phyloP scores from a whole-genome alignment of 805 yeast genomes.

The Grigorovia yakushimaensis region DNA sequence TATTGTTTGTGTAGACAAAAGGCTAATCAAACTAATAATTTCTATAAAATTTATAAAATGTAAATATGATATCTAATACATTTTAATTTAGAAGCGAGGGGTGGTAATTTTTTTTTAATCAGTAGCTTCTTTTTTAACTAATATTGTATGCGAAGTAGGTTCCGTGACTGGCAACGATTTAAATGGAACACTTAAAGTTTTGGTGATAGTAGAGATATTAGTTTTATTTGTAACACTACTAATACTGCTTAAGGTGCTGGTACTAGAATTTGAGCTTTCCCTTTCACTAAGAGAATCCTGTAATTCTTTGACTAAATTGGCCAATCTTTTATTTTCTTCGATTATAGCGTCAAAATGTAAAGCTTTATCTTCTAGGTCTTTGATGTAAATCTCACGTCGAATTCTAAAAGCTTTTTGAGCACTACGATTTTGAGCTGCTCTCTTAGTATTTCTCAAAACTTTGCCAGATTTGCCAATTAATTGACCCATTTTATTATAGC shows the following conservation, averaged over 20 bases:
- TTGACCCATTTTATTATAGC: conserved; percentile 13
- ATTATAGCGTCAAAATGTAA: conserved; percentile 52
- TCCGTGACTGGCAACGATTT: not conserved
- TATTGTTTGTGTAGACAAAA: too few relatives aligned
- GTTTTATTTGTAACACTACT: not conserved
- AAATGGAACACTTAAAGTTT: not conserved
- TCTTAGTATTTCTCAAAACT: conserved; percentile 43
- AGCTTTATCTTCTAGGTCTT: conserved; percentile 67
- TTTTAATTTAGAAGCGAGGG: too few relatives aligned
- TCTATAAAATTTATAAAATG: not conserved
- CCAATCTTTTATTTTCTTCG: conserved; percentile 53
- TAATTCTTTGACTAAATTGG: not conserved
- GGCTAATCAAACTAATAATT: not conserved
- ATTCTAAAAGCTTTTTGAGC: conserved; percentile 89
- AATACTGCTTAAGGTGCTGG: not conserved
- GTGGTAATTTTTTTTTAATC: too few relatives aligned
- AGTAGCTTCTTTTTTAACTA: conserved; percentile 25
- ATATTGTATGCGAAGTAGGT: not conserved
- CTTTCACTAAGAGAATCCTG: not conserved
- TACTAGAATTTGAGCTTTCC: not conserved
- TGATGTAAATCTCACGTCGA: conserved; percentile 71
- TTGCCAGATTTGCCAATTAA: conserved; percentile 22
- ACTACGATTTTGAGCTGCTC: conserved; percentile 86
- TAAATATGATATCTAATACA: too few relatives aligned
- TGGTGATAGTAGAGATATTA: not conserved